phyloP scores from a whole-genome alignment of 495 filamentous ascomycete genomes.

The Penicillium riverlandense region DNA sequence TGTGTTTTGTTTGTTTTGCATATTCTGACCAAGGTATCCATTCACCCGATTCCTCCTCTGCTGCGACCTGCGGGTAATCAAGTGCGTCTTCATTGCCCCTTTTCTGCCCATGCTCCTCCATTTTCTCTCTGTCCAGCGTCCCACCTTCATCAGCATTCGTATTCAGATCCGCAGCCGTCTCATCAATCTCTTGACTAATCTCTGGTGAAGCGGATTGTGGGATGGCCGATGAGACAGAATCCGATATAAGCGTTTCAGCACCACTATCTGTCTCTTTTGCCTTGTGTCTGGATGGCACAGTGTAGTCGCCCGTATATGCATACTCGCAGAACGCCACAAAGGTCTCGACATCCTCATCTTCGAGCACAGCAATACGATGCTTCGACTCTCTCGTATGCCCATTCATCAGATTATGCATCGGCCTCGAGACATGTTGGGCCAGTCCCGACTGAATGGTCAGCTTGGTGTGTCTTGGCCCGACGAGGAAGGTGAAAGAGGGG shows the following conservation, averaged over 20 bases:
- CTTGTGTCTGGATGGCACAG: conserved; percentile 16
- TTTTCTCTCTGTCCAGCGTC: background rate
- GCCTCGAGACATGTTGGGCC: conserved; percentile 39
- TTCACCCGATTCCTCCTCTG: conserved; percentile 3
- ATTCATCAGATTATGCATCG: conserved; percentile 40
- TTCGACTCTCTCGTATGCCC: conserved; percentile 38
- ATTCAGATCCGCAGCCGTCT: background rate
- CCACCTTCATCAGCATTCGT: background rate
- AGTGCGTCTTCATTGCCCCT: background rate
- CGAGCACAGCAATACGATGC: conserved; percentile 32
- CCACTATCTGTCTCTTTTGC: conserved; percentile 4
- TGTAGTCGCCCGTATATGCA: conserved; percentile 44
- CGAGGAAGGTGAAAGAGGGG: conserved; percentile 42
- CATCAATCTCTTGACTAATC: conserved; percentile 2
- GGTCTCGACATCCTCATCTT: conserved; percentile 41
- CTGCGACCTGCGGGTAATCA: conserved; percentile 1
- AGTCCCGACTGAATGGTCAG: conserved; percentile 42
- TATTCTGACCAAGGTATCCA: background rate
- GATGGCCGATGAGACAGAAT: conserved; percentile 15
- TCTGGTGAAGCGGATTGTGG: conserved; percentile 17
- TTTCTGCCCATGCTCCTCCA: background rate
- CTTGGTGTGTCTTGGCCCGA: conserved; percentile 37
- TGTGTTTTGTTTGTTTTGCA: background rate
- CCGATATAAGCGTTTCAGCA: conserved; percentile 12
- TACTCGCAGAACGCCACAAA: conserved; percentile 44